Conservation (phyloP, 352 stramenopile genomes). For the Pythium coloratum region DNA sequence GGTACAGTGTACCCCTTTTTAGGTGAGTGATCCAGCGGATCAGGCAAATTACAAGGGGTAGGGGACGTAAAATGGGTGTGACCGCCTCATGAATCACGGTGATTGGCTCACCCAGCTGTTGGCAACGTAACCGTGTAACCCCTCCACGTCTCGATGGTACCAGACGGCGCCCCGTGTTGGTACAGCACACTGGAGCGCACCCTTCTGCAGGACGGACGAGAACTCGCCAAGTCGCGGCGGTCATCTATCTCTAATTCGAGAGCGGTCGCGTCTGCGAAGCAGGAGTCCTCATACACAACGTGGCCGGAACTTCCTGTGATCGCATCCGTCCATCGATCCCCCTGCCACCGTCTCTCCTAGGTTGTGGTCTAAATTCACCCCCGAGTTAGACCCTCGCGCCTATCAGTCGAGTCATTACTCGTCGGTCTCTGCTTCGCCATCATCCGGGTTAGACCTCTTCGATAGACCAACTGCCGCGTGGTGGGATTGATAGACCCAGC, state of each 20-base stretch:
- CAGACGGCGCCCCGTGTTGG: background rate
- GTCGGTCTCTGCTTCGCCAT: background rate
- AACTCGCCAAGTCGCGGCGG: slow-evolving; percentile 1
- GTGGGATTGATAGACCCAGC: background rate
- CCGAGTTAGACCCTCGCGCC: background rate
- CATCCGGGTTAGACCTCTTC: background rate
- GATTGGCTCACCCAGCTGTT: no score
- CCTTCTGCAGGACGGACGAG: background rate
- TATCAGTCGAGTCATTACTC: background rate
- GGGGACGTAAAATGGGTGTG: no score
- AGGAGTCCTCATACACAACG: background rate
- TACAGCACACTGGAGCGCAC: background rate
- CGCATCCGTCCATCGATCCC: background rate
- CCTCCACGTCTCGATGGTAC: background rate
- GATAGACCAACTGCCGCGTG: background rate
- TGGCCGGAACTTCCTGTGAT: background rate
- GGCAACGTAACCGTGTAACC: background rate
- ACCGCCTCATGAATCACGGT: no score
- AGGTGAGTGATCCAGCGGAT: background rate
- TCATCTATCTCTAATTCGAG: background rate
- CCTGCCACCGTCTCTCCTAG: background rate
- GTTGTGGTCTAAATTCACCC: background rate
- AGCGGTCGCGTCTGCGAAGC: no score
- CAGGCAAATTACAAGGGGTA: no score
- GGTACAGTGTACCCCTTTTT: background rate